A percentile compares a stretch with the other conserved stretches of the same genome.
Evolutionary conservation across 106 monocot genomes (phyloP).

Genomic region (Apostasia shenzhenica): DNA sequence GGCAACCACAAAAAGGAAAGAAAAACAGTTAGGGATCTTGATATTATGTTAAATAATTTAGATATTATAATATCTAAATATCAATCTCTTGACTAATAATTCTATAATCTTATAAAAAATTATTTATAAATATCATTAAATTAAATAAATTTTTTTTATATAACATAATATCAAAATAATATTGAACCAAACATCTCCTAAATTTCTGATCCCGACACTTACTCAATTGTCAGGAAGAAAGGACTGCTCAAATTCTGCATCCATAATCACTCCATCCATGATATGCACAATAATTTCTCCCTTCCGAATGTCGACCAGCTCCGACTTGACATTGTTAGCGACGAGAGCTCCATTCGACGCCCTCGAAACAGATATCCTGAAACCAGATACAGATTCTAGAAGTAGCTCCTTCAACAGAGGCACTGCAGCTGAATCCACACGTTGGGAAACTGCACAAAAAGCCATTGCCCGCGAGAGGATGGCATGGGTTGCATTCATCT

Average conservation of each 20-base stretch:
- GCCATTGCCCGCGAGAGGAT: slow-evolving; percentile 72
- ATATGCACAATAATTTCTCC: slow-evolving; percentile 60
- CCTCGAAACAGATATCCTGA: slow-evolving; percentile 36
- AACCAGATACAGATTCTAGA: slow-evolving; percentile 72
- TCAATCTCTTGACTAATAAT: too few relatives aligned
- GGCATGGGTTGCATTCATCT: slow-evolving; percentile 46
- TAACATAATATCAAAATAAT: background rate
- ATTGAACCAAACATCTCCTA: too few relatives aligned
- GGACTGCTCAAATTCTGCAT: slow-evolving; percentile 68
- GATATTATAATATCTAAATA: too few relatives aligned
- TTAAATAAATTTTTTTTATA: background rate
- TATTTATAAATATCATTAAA: too few relatives aligned
- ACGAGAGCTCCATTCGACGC: slow-evolving; percentile 26
- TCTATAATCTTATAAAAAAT: too few relatives aligned
- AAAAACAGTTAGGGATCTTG: too few relatives aligned
- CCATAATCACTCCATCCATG: slow-evolving; percentile 81
- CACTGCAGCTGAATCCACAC: slow-evolving; percentile 26
- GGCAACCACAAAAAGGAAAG: too few relatives aligned
- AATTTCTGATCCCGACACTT: too few relatives aligned
- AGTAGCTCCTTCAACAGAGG: slow-evolving; percentile 18
- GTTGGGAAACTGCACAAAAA: slow-evolving; percentile 51
- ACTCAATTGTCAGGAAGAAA: slow-evolving; percentile 39
- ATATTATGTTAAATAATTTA: too few relatives aligned
- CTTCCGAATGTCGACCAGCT: slow-evolving; percentile 37
- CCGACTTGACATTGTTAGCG: slow-evolving; percentile 52